These are phyloP conservation scores for Ilyonectria mors-panacis DNA, from an alignment of 2,329 filamentous ascomycete genomes.

Conservation along the genomic window DNA sequence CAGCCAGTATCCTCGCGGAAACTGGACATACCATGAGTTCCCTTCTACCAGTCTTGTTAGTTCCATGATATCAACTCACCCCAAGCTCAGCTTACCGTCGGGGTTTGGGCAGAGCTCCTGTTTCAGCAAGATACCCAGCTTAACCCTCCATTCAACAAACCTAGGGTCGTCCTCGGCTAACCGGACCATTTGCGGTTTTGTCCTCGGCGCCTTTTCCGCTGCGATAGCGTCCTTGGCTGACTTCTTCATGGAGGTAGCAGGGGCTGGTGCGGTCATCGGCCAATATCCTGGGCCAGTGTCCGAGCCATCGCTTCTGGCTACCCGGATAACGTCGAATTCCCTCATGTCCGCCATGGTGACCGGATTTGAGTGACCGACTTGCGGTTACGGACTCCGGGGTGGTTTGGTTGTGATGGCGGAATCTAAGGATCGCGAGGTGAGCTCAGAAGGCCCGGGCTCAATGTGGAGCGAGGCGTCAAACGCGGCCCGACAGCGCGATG, in stretches of 20 bases:
- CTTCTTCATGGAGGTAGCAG: slow-evolving; percentile 54
- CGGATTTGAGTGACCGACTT: not conserved
- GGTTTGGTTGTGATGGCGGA: not conserved
- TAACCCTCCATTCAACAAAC: slow-evolving; percentile 62
- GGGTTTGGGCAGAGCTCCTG: slow-evolving; percentile 60
- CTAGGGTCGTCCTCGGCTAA: slow-evolving; percentile 60
- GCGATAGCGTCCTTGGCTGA: slow-evolving; percentile 51
- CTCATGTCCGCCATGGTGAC: slow-evolving; percentile 53
- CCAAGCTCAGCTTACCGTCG: slow-evolving; percentile 51
- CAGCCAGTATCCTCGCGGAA: slow-evolving; percentile 62
- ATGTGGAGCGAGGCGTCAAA: slow-evolving; percentile 10
- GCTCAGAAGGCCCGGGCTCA: slow-evolving; percentile 10
- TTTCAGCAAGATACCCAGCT: slow-evolving; percentile 62
- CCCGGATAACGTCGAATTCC: slow-evolving; percentile 59
- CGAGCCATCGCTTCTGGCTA: slow-evolving; percentile 63
- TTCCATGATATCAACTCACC: not conserved
- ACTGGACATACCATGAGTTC: slow-evolving; percentile 61
- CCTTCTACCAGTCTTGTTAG: slow-evolving; percentile 54
- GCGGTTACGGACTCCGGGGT: not conserved
- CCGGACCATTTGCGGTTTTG: slow-evolving; percentile 61
- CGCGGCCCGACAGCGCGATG: slow-evolving; percentile 12
- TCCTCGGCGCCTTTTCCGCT: slow-evolving; percentile 55
- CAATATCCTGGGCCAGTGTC: slow-evolving; percentile 63
- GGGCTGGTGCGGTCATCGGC: slow-evolving; percentile 51
- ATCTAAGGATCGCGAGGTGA: not conserved